Evolutionary conservation across 2,329 filamentous ascomycete genomes (phyloP), one percentile per base, ranked within the genome.

Genomic region (Gnomoniopsis sp.): DNA sequence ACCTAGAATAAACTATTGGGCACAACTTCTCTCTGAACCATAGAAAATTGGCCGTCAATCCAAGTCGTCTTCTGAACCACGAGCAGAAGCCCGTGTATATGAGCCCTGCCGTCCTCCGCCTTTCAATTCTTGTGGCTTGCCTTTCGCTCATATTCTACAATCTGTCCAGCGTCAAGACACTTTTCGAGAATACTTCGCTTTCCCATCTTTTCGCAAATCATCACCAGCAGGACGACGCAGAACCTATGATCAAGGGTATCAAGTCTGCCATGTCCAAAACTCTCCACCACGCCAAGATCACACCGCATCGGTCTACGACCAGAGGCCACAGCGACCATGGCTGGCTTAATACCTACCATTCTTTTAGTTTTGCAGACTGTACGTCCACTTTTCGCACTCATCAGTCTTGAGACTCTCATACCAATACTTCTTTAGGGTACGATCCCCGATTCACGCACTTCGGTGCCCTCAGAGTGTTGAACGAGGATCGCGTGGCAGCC

Each of bases 271-370:
- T 88, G 84, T 80, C 85, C 57, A 86, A 84, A 72, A 76, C 82
- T 43, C 83, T 89, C 61, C 74, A 79, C 41, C 82, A 88, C 73
- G 87, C 86, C 66, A 90, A 89, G 68, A 88, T 96, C 75, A 84
- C 83, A 41, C 88, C 88, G 55, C 89, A 92, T 64, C 85, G 84
- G 59, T 95, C 89, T 65, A 78, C 80, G 60, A 79, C 83, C 48
- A 84, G 92, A 53, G 91, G 91, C 34, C 88, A 93, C 72, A 83
- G 85, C 38, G 85, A 96, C 71, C 90, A 96, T 72, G 90, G 89
- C 72, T 96, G 91, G 91, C 83, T 96, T 10, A 89, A 93, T 75
- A 88, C 88, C 8, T 95, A 89, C 76, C 91, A 96, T 77, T 90
- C 88, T 63, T 96, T 96, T 79, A 88, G 84, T 67, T 96, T 96